Evolutionary conservation across 1,284 basidiomycete species (phyloP).

Genomic region (Sphaerobolus stellatus): DNA sequence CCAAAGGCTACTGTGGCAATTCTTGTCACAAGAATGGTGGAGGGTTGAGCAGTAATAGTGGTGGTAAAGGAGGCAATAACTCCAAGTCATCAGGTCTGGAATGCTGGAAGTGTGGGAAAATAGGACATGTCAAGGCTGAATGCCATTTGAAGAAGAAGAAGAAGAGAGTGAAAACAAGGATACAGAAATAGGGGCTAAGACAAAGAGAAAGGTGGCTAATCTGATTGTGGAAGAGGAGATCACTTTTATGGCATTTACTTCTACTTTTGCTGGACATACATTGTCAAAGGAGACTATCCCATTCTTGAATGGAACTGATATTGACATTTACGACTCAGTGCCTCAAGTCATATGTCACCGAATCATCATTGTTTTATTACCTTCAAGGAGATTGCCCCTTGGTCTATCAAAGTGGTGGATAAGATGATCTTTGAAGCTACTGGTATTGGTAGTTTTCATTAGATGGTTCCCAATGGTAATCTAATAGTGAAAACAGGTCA

Average conservation of each 20-base stretch:
- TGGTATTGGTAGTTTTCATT: neutral
- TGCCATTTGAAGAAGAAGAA: neutral
- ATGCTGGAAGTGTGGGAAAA: slow-evolving; percentile 5
- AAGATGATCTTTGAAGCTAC: neutral
- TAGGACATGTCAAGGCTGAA: neutral
- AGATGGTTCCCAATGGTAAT: neutral
- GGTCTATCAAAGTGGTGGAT: neutral
- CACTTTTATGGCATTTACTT: neutral
- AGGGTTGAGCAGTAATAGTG: too few species aligned
- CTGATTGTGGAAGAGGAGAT: neutral
- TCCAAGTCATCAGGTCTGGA: neutral
- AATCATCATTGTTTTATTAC: neutral
- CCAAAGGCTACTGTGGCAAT: too few species aligned
- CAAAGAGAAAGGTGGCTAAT: neutral
- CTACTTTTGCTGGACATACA: neutral
- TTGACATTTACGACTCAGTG: slow-evolving; percentile 2
- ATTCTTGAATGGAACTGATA: neutral
- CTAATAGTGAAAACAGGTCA: too few species aligned
- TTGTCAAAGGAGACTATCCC: neutral
- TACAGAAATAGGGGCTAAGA: neutral
- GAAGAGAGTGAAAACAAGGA: neutral
- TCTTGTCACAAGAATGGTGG: too few species aligned
- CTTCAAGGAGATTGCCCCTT: neutral
- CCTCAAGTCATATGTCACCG: slow-evolving; percentile 1
- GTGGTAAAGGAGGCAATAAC: neutral